Base-by-base conservation (phyloP, 1,284 basidiomycete species). In the Blastosporella zonata region DNA sequence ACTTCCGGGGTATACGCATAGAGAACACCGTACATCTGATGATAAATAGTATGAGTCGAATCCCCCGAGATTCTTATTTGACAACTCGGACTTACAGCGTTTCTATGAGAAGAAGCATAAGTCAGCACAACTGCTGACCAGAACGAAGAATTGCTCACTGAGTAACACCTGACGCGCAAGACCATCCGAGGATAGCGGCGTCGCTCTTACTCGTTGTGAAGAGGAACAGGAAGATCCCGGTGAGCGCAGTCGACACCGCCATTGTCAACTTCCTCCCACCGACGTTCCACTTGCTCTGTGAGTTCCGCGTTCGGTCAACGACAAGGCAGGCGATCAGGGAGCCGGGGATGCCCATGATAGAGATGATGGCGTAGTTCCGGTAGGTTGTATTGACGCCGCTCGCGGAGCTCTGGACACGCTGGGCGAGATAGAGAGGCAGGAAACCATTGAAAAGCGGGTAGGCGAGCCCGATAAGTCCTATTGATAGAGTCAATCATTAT, bases 1-100 rank as follows among this genome's bases (percentile, higher is more conserved):
- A 82, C 75, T 57, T 84, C 82, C 15, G 83, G 83, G 0, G 78
- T 78, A 56, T 81, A 80, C 2, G 78, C 79, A 54, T 76, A 84
- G 17, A 84, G 67, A 8, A 83, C 72, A 10, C 78, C 81, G 59
- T 82, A 80, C 79, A 80, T 81, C 72, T 75, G 10, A 7, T 15
- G 10, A 39, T 8, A 10, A 17, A n/a, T n/a, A 28, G 18, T 35
- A 3, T 18, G 34, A 35, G 29, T 31, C 10, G 5, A 33, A 15
- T 33, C 10, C 6, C 31, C 31, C 6, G n/a, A 15, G 31, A 33
- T 10, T 33, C 10, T 7, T 15, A 12, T 33, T 15, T 3, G 12
- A 12, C 18, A 12, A 34, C 2, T 12, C 2, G n/a, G 22, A 55
- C 65, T 47, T 51, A 67, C 66, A 15, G 69, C 65, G 36, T 68